Evolutionary conservation across 2,329 filamentous ascomycete genomes (phyloP), one percentile per base, ranked within the genome.

Genomic region (Onygenales sp.): DNA sequence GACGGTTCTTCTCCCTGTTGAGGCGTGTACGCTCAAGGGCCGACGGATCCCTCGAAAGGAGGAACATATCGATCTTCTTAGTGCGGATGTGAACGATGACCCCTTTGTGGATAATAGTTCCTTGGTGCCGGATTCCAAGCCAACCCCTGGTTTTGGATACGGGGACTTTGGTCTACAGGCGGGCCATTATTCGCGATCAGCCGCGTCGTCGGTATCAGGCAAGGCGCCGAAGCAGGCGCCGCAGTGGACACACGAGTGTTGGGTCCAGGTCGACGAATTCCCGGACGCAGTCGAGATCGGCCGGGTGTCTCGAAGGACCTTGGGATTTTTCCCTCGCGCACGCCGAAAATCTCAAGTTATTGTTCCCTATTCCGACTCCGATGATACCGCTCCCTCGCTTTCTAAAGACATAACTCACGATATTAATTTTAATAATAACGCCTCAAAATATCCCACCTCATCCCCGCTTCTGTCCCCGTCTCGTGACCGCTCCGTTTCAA

Each of bases 241-340:
- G 46, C 81, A 83, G 4, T 95, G 89, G 88, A 85, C 81, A 55
- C 90, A 96, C 69, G 89, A 95, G 55, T 85, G 88, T 45, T 96
- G 90, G 89, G 88, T 95, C 1, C 76, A 86, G 33, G 78, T 96
- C 31, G 87, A 92, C 57, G 85, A 84, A 21, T 79, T 80, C 58
- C 74, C 76, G 13, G 78, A 83, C 27, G 85, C 89, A 0, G 84
- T 93, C 27, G 88, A 96, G 67, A 93, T 98, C 59, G 89, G 84
- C 13, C 84, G 93, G 33, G 82, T 97, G 54, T 83, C 89, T 21
- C 83, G 88, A 54, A 84, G 85, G 69, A 80, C 86, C 2, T 78
- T 96, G 44, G 92, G 91, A 27, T 97, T 92, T 71, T 97, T 97
- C 64, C 92, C 92, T 2, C 91, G 91, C 7, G 82, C 90, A 17